Evolutionary conservation across 192 early-diverging fungal genomes (phyloP), one percentile per base, ranked within the genome.

Genomic region (Coemansia interrupta): DNA sequence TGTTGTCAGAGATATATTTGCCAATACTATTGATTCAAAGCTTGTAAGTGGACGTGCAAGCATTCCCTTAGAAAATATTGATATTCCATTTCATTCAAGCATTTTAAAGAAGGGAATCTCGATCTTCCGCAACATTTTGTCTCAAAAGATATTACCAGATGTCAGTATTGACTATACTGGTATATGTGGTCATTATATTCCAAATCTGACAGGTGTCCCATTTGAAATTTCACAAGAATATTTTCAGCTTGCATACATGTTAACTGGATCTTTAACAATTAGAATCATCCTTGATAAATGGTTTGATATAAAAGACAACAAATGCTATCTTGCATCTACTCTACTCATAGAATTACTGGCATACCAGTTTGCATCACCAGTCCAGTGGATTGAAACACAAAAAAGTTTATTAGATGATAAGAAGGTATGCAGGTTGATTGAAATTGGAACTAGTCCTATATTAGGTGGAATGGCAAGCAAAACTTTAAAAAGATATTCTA

Each of bases 331-430:
- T 29, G 92, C 89, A 41, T 84, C 86, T 69, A 81, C 69, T 10
- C 73, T 97, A 26, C 64, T 97, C 42, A 85, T 95, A 57, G 93
- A 97, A 74, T 72, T 95, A 48, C 70, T 97, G 15, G 89, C 93
- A 9, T 92, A 95, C 72, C 95, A 97, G 78, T 89, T 97, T 68
- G 93, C 93, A 14, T 87, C 84, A 29, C 89, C 95, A 23, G 93
- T 96, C 17, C 86, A 92, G 66, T 97, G 93, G 95, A 96, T 94
- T 56, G 87, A 91, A 60, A 93, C 95, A 20, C 93, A 95, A 74
- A 90, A 93, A 61, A 72, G 82, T 47, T 74, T 97, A 46, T 88
- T 95, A 81, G 80, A 82, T 64, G 71, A 85, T 46, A 88, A 83
- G 60, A 71, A 85, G 32, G 86, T 97, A 41, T 83, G 87, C 60